These are phyloP conservation scores for Sphaerostilbella broomeana DNA, from an alignment of 2,329 filamentous ascomycete species.

Conservation along the genomic window DNA sequence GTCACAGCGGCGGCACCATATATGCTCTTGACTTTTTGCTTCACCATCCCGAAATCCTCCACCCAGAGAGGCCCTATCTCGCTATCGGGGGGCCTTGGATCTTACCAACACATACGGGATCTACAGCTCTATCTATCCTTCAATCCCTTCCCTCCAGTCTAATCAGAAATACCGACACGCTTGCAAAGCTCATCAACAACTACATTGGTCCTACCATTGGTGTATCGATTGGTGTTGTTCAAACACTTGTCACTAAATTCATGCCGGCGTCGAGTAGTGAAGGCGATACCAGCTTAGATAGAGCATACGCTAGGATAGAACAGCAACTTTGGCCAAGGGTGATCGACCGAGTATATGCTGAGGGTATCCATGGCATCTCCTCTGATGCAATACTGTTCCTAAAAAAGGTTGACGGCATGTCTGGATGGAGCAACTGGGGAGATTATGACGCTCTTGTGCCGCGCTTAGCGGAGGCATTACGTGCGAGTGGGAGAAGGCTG, in stretches of 20 bases:
- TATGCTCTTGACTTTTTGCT: conserved; percentile 27
- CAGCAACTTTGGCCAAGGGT: conserved; percentile 16
- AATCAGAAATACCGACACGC: conserved; percentile 17
- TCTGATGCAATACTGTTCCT: conserved; percentile 24
- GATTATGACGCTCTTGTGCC: conserved; percentile 25
- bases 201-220: conserved; percentile 17
- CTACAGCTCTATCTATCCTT: conserved; percentile 16
- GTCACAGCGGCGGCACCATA: conserved; percentile 27
- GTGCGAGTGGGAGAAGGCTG: conserved; percentile 14
- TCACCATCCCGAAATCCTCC: conserved; percentile 23
- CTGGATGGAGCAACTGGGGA: conserved; percentile 25
- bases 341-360: conserved; percentile 19
- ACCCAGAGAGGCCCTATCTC: conserved; percentile 20
- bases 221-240: conserved; percentile 8
- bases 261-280: not conserved
- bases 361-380: conserved; percentile 21
- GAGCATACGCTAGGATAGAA: conserved; percentile 15
- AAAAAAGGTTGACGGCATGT: conserved; percentile 17
- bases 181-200: conserved; percentile 18
- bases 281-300: not conserved
- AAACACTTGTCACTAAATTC: not conserved
- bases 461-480: conserved; percentile 18
- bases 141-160: conserved; percentile 17
- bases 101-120: conserved; percentile 21
- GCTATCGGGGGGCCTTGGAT: conserved; percentile 28